phyloP scores from a whole-genome alignment of 2,329 filamentous ascomycete genomes.

The Alternaria sp. region DNA sequence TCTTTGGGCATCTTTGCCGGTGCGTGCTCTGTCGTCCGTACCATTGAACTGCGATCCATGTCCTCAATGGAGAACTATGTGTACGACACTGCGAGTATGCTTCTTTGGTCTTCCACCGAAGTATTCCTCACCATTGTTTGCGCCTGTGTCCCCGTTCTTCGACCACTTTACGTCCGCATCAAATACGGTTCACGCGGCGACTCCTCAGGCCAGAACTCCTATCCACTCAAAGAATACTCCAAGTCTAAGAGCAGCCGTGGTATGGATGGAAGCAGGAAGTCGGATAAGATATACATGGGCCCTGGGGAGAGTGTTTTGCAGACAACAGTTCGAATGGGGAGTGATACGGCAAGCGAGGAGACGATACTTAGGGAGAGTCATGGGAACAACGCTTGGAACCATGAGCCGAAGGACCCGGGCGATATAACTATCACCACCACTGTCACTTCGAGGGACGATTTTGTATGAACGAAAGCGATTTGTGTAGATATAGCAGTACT shows the following conservation, averaged over 20 bases:
- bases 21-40: conserved; percentile 40
- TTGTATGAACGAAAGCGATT: neutral
- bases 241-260: conserved; percentile 20
- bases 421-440: conserved; percentile 22
- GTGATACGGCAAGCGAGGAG: conserved; percentile 36
- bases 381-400: conserved; percentile 2
- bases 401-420: conserved; percentile 9
- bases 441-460: conserved; percentile 11
- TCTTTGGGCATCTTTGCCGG: conserved; percentile 42
- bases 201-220: conserved; percentile 21
- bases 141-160: conserved; percentile 58
- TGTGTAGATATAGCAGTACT: neutral
- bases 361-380: conserved; percentile 28
- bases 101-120: conserved; percentile 46
- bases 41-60: conserved; percentile 37
- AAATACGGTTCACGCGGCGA: conserved; percentile 28
- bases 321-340: conserved; percentile 28
- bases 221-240: conserved; percentile 28
- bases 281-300: conserved; percentile 27
- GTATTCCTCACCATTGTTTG: conserved; percentile 58
- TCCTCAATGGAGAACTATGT: conserved; percentile 38
- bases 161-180: conserved; percentile 50
- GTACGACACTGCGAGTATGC: conserved; percentile 39
- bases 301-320: conserved; percentile 22
- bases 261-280: conserved; percentile 4